phyloP scores from a whole-genome alignment of 2,329 filamentous ascomycete genomes.

The Diplodia intermedia region DNA sequence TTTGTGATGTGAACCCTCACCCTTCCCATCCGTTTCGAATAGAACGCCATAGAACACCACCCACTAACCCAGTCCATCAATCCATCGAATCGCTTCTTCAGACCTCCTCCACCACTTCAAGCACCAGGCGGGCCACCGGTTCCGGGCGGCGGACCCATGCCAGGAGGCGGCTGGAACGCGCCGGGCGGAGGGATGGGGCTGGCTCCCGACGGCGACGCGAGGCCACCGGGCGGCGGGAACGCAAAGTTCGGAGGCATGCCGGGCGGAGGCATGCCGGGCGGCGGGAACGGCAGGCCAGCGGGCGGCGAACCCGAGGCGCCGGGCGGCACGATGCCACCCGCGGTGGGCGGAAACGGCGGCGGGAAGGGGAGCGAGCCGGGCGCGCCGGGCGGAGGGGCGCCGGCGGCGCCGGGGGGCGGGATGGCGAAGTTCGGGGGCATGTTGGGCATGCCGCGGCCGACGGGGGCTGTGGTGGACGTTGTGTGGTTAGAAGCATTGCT shows the following conservation, averaged over 20 bases:
- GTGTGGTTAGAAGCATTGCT: constrained; percentile 18
- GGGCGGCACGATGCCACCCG: constrained; percentile 19
- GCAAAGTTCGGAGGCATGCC: constrained; percentile 41
- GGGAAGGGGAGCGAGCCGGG: constrained; percentile 40
- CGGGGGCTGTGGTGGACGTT: constrained; percentile 30
- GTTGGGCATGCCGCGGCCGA: constrained; percentile 42
- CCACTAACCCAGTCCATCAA: neutral
- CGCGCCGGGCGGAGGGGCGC: constrained; percentile 32
- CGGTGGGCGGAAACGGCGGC: constrained; percentile 36
- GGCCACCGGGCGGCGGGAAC: constrained; percentile 31
- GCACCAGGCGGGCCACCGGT: constrained; percentile 14
- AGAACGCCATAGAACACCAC: constrained; percentile 23
- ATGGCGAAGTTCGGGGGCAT: constrained; percentile 36
- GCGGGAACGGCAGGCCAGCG: constrained; percentile 50
- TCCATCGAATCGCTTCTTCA: neutral
- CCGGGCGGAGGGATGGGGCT: constrained; percentile 28
- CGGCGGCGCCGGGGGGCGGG: constrained; percentile 22
- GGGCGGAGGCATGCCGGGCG: constrained; percentile 39
- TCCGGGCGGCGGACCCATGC: constrained; percentile 20
- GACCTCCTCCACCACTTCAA: neutral
- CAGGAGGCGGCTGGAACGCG: constrained; percentile 29
- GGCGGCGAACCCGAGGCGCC: constrained; percentile 42
- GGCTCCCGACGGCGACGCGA: neutral
- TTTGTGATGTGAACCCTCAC: constrained; percentile 12
- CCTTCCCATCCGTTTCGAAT: neutral